Conservation (phyloP, 768 basidiomycete species). For the Strobilomyces confusus region DNA sequence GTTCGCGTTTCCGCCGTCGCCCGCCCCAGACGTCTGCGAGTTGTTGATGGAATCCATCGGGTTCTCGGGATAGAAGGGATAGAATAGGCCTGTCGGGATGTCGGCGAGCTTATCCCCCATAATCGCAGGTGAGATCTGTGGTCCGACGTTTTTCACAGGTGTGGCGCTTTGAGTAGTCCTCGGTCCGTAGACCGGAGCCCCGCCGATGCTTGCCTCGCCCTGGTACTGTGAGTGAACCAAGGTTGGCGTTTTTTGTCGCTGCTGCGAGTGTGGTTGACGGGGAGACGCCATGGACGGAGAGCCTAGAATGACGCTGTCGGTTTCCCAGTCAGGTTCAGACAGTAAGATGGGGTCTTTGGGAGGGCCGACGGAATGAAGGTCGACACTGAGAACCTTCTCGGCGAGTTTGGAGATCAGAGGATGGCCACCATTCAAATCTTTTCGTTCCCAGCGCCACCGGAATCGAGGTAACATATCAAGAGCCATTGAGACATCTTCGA, state of each 20-base stretch:
- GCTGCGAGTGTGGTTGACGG: slow-evolving; percentile 25
- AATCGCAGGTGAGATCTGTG: slow-evolving; percentile 20
- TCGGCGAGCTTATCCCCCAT: slow-evolving; percentile 49
- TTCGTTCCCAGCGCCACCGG: slow-evolving; percentile 91
- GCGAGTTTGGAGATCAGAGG: slow-evolving; percentile 83
- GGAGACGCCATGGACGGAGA: slow-evolving; percentile 26
- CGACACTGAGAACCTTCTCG: slow-evolving; percentile 72
- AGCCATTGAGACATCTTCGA: slow-evolving; percentile 84
- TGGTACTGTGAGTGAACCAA: slow-evolving; percentile 33
- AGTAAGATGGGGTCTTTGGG: slow-evolving; percentile 40
- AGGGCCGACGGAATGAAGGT: slow-evolving; percentile 53
- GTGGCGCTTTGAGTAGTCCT: slow-evolving; percentile 28
- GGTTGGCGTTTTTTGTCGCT: slow-evolving; percentile 36
- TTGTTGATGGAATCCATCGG: slow-evolving; percentile 23
- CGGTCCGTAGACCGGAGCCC: slow-evolving; percentile 26
- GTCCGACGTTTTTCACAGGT: slow-evolving; percentile 22
- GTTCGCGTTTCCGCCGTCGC: slow-evolving; percentile 15
- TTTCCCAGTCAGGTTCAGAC: slow-evolving; percentile 44
- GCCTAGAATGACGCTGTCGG: slow-evolving; percentile 31
- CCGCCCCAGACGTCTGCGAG: slow-evolving; percentile 16
- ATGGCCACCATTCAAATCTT: slow-evolving; percentile 73
- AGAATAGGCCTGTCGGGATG: slow-evolving; percentile 67
- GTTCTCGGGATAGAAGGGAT: slow-evolving; percentile 71
- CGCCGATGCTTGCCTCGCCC: slow-evolving; percentile 25
- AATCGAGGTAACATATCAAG: slow-evolving; percentile 85